phyloP scores from a whole-genome alignment of 495 filamentous ascomycete genomes.

The Chaetomidium leptoderma region DNA sequence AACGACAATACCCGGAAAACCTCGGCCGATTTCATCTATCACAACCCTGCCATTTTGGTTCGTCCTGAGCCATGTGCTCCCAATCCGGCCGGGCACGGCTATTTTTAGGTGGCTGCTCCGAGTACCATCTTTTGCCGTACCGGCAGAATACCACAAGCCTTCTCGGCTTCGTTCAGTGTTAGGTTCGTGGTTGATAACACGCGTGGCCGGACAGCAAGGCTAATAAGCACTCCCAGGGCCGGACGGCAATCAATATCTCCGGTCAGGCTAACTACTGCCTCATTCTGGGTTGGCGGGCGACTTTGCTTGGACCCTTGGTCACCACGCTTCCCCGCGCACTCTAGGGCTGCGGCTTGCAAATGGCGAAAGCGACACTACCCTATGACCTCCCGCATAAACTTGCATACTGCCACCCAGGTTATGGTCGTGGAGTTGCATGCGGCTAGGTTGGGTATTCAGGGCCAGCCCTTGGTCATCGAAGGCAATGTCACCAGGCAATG shows the following conservation, averaged over 20 bases:
- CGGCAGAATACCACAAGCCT: slow-evolving; percentile 11
- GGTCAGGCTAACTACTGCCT: background rate
- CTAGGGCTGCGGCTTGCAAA: too few relatives aligned
- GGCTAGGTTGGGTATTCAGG: background rate
- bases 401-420: background rate
- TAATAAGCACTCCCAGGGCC: too few relatives aligned
- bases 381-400: background rate
- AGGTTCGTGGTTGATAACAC: background rate
- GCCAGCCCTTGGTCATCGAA: background rate
- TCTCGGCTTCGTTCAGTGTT: background rate
- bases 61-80: background rate
- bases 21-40: background rate
- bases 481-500: background rate
- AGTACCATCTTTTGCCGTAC: slow-evolving; percentile 3
- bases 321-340: too few relatives aligned
- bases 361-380: background rate
- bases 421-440: background rate
- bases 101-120: slow-evolving; percentile 9
- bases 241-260: too few relatives aligned
- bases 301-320: background rate
- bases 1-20: slow-evolving; percentile 6
- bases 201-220: too few relatives aligned
- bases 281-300: background rate
- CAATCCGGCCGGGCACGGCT: slow-evolving; percentile 5
- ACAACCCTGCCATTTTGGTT: slow-evolving; percentile 5